A percentile compares a stretch with the other conserved stretches of the same genome.
phyloP scores from a whole-genome alignment of 805 yeast species.

The Schwanniomyces sp. region DNA sequence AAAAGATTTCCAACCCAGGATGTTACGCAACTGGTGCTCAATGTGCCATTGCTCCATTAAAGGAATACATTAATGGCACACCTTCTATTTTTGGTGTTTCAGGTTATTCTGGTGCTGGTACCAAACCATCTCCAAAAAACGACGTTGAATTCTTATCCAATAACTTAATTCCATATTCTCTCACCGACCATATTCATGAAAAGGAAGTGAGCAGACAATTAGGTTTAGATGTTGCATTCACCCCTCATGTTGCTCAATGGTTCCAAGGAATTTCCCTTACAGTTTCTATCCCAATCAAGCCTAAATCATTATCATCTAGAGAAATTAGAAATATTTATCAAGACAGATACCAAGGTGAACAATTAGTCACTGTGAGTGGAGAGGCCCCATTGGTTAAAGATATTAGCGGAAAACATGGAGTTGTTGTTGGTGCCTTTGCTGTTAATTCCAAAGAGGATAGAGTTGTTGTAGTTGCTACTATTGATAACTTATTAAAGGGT shows the following conservation, averaged over 20 bases:
- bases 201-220: constrained; percentile 82
- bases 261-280: constrained; percentile 97
- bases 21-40: constrained; percentile 99
- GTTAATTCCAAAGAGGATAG: constrained; percentile 86
- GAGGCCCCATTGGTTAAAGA: constrained; percentile 93
- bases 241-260: constrained; percentile 99
- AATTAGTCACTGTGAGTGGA: constrained; percentile 79
- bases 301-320: constrained; percentile 65
- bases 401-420: constrained; percentile 92
- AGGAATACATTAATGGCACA: constrained; percentile 62
- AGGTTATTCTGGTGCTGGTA: constrained; percentile 99
- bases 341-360: constrained; percentile 85
- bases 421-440: constrained; percentile 93
- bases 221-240: constrained; percentile 79
- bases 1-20: constrained; percentile 93
- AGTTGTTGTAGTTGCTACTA: constrained; percentile 91
- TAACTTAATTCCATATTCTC: constrained; percentile 90
- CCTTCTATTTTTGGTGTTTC: constrained; percentile 94
- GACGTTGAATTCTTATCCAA: constrained; percentile 72
- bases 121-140: constrained; percentile 96
- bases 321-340: constrained; percentile 84
- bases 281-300: constrained; percentile 80
- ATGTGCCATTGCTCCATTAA: constrained; percentile 78
- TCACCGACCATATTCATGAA: constrained; percentile 97
- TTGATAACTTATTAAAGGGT: constrained; percentile 94